Evolutionary conservation across 2,329 filamentous ascomycete species (phyloP).

Genomic region (Colletotrichum sp.): DNA sequence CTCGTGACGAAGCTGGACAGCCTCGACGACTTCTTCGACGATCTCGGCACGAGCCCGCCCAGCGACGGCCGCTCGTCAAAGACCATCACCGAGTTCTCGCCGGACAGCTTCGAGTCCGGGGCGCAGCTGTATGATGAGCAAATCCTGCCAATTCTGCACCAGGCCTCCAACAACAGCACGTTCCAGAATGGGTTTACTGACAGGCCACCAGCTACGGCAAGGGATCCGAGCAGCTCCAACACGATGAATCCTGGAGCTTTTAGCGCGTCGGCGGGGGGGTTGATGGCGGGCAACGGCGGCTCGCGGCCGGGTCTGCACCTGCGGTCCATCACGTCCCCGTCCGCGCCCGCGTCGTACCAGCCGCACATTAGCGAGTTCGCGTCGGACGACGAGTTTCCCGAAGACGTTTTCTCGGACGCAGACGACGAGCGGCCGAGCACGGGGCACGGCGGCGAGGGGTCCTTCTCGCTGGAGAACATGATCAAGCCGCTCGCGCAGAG

Average conservation of each 20-base stretch:
- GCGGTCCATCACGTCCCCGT: slow-evolving; percentile 85
- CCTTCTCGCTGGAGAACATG: slow-evolving; percentile 66
- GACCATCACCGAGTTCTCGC: slow-evolving; percentile 69
- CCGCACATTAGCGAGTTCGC: slow-evolving; percentile 64
- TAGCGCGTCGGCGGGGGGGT: slow-evolving; percentile 42
- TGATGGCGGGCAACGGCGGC: slow-evolving; percentile 19
- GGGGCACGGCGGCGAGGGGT: slow-evolving; percentile 46
- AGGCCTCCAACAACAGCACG: slow-evolving; percentile 78
- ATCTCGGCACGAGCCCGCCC: slow-evolving; percentile 62
- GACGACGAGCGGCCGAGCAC: slow-evolving; percentile 61
- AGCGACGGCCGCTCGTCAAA: slow-evolving; percentile 67
- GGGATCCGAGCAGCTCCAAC: slow-evolving; percentile 65
- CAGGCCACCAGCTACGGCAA: slow-evolving; percentile 64
- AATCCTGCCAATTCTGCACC: slow-evolving; percentile 86
- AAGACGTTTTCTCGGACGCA: slow-evolving; percentile 81
- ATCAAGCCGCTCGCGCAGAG: slow-evolving; percentile 63
- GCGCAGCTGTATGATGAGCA: slow-evolving; percentile 92
- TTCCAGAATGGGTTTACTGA: slow-evolving; percentile 93
- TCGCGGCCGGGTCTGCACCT: slow-evolving; percentile 75
- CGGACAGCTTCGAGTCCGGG: slow-evolving; percentile 72
- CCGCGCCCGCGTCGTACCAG: slow-evolving; percentile 60
- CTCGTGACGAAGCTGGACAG: slow-evolving; percentile 82
- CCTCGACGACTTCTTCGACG: slow-evolving; percentile 83
- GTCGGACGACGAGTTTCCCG: slow-evolving; percentile 77
- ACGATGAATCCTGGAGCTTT: slow-evolving; percentile 69